A percentile compares a stretch with the other conserved stretches of the same genome.
Evolutionary conservation across 495 filamentous ascomycete species (phyloP).

Genomic region (Cercophora scortea): DNA sequence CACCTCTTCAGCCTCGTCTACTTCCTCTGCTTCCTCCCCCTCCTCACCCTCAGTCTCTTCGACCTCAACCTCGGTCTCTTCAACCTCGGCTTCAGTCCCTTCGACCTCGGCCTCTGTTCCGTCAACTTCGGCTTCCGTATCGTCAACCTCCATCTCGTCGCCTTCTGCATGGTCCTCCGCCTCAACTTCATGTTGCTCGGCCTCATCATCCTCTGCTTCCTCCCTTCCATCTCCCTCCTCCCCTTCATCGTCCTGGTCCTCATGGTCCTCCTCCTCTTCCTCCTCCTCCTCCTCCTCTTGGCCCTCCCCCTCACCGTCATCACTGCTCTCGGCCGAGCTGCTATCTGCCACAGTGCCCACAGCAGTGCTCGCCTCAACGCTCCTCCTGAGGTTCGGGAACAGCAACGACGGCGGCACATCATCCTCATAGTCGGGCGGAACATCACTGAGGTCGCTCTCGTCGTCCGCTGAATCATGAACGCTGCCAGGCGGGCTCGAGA

Average conservation of each 20-base stretch:
- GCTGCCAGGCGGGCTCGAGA: constrained; percentile 43
- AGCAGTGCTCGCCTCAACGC: constrained; percentile 17
- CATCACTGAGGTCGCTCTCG: constrained; percentile 73
- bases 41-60: constrained; percentile 4
- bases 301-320: constrained; percentile 19
- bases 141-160: not conserved
- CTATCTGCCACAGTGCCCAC: constrained; percentile 5
- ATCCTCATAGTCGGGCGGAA: constrained; percentile 45
- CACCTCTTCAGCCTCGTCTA: constrained; percentile 1
- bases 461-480: constrained; percentile 71
- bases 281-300: constrained; percentile 16
- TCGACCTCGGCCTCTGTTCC: not conserved
- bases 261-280: constrained; percentile 15
- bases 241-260: constrained; percentile 15
- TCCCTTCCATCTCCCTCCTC: constrained; percentile 10
- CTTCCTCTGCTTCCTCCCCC: constrained; percentile 4
- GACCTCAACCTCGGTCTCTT: not conserved
- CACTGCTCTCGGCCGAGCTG: constrained; percentile 10
- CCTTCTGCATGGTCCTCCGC: not conserved
- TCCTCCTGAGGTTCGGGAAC: constrained; percentile 37
- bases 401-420: constrained; percentile 35
- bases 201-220: constrained; percentile 12
- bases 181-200: not conserved
- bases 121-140: not conserved
- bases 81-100: not conserved